phyloP scores from a whole-genome alignment of 192 early-diverging fungal species.

The Coemansia sp. region DNA sequence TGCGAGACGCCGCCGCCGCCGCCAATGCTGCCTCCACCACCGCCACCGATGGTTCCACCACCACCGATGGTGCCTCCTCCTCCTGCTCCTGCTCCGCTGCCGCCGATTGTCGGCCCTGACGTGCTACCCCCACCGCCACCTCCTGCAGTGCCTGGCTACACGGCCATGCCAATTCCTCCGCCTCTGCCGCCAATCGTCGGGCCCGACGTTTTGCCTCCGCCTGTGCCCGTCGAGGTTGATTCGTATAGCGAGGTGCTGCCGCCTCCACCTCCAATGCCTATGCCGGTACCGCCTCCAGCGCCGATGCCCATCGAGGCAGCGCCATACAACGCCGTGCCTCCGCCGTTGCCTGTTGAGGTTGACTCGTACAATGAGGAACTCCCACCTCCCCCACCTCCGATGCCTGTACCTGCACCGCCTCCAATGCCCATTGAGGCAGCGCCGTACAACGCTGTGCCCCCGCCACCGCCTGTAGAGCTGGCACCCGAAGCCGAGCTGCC shows the following conservation, averaged over 20 bases:
- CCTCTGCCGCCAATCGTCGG: slow-evolving; percentile 19
- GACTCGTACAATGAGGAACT: too few species aligned
- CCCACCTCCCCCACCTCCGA: not conserved
- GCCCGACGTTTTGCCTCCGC: slow-evolving; percentile 2
- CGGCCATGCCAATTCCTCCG: slow-evolving; percentile 1
- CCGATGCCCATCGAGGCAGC: slow-evolving; percentile 11
- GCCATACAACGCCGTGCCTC: slow-evolving; percentile 8
- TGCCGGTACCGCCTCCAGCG: too few species aligned
- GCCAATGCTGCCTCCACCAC: not conserved
- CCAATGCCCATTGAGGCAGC: slow-evolving; percentile 10
- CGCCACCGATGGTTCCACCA: slow-evolving; percentile 10
- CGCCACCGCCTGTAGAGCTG: too few species aligned
- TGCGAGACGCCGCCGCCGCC: slow-evolving; percentile 21
- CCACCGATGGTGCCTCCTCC: not conserved
- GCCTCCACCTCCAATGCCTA: slow-evolving; percentile 15
- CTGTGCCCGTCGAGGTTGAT: slow-evolving; percentile 2
- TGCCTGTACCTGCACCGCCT: slow-evolving; percentile 4
- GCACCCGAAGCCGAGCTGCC: too few species aligned
- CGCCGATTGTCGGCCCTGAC: slow-evolving; percentile 9
- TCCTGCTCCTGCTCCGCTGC: slow-evolving; percentile 9
- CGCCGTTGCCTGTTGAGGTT: too few species aligned
- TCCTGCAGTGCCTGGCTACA: not conserved
- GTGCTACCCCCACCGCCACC: not conserved
- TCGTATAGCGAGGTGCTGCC: slow-evolving; percentile 6
- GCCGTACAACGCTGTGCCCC: too few species aligned